Evolutionary conservation across 805 yeast genomes (phyloP).

Genomic region (Metschnikowia shivogae): DNA sequence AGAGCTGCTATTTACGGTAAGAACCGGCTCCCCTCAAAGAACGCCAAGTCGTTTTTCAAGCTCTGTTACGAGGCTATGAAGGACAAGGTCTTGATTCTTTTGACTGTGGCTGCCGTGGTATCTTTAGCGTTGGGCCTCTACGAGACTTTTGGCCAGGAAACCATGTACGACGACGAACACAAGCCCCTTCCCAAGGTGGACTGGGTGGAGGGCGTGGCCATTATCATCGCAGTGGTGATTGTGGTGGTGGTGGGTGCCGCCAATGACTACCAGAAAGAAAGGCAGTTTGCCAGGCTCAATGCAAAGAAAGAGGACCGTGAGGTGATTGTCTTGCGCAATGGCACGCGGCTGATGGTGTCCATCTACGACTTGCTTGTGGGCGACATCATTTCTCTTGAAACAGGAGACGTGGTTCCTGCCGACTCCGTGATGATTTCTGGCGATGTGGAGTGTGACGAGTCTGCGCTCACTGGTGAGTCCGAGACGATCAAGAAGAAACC

Average conservation of each 20-base stretch:
- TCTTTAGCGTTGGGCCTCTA: slow-evolving; percentile 89
- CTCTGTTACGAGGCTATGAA: slow-evolving; percentile 81
- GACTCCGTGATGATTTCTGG: slow-evolving; percentile 77
- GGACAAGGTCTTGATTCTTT: slow-evolving; percentile 82
- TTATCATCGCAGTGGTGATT: slow-evolving; percentile 82
- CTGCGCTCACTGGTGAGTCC: slow-evolving; percentile 91
- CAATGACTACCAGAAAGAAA: slow-evolving; percentile 95
- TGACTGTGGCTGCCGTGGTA: slow-evolving; percentile 81
- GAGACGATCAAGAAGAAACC: slow-evolving; percentile 70
- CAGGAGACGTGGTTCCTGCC: slow-evolving; percentile 92
- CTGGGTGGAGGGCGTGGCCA: slow-evolving; percentile 99
- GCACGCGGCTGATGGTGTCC: slow-evolving; percentile 62
- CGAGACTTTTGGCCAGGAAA: slow-evolving; percentile 83
- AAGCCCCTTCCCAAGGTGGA: slow-evolving; percentile 76
- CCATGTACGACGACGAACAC: slow-evolving; percentile 76
- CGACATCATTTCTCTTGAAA: slow-evolving; percentile 74
- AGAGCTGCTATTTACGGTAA: slow-evolving; percentile 57
- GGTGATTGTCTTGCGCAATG: slow-evolving; percentile 70
- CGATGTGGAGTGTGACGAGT: slow-evolving; percentile 83
- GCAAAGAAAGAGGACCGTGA: slow-evolving; percentile 83
- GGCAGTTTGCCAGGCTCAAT: slow-evolving; percentile 84
- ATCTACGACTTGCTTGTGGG: slow-evolving; percentile 81
- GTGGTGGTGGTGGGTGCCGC: slow-evolving; percentile 92
- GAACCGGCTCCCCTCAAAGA: slow-evolving; percentile 67
- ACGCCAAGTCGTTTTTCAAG: slow-evolving; percentile 61